Evolutionary conservation across 306 rosid species (phyloP).

Genomic region (Gastrolobium villosum): DNA sequence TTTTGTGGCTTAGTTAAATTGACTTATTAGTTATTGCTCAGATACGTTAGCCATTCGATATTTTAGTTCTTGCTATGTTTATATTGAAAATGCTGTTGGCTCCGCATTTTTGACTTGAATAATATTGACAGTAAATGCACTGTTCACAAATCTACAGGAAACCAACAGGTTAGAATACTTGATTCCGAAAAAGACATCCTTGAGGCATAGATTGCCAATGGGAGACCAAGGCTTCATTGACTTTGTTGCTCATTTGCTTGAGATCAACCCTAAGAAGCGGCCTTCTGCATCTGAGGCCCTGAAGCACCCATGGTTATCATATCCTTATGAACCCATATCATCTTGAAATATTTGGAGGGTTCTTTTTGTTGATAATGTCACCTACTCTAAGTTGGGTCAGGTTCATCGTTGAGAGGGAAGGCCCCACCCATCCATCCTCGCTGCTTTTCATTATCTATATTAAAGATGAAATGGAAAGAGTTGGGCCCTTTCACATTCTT

Average conservation of each 20-base stretch:
- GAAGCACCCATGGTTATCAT: slow-evolving; percentile 91
- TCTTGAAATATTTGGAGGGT: slow-evolving; percentile 59
- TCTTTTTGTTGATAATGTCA: slow-evolving; percentile 32
- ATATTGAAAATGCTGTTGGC: slow-evolving; percentile 14
- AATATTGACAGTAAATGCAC: background rate
- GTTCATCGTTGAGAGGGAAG: slow-evolving; percentile 46
- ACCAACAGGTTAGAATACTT: slow-evolving; percentile 80
- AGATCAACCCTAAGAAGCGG: slow-evolving; percentile 83
- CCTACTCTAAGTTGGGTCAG: slow-evolving; percentile 50
- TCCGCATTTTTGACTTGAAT: slow-evolving; percentile 29
- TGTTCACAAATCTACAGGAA: slow-evolving; percentile 65
- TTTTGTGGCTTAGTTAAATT: slow-evolving; percentile 9
- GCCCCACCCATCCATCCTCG: slow-evolving; percentile 40
- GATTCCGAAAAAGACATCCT: slow-evolving; percentile 89
- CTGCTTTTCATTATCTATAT: slow-evolving; percentile 45
- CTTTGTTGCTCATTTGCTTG: slow-evolving; percentile 81
- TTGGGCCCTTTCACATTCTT: slow-evolving; percentile 47
- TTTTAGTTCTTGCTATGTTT: slow-evolving; percentile 22
- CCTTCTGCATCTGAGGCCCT: slow-evolving; percentile 85
- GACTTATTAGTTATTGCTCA: background rate
- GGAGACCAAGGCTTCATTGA: slow-evolving; percentile 94
- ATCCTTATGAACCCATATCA: slow-evolving; percentile 91
- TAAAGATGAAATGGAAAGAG: slow-evolving; percentile 52
- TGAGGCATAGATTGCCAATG: slow-evolving; percentile 91
- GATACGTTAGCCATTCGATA: background rate